phyloP scores from a whole-genome alignment of 2,329 filamentous ascomycete species.

The Delphinella strobiligena region DNA sequence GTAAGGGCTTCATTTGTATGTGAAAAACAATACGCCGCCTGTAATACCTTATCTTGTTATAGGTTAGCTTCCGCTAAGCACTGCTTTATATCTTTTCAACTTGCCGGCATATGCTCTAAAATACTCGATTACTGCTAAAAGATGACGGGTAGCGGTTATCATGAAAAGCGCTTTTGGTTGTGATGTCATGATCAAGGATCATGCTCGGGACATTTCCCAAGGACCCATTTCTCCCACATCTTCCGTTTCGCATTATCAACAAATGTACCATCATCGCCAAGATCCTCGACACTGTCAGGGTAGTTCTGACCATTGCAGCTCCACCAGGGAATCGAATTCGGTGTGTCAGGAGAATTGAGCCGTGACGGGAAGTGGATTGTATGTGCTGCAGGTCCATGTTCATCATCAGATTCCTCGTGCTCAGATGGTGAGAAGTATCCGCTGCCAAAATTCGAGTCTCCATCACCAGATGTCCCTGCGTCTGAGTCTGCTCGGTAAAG shows the following conservation, averaged over 20 bases:
- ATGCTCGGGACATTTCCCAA: conserved; percentile 30
- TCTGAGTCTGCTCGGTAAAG: conserved; percentile 8
- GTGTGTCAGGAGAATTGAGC: conserved; percentile 30
- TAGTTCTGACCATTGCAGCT: conserved; percentile 27
- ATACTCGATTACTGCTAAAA: too few relatives aligned
- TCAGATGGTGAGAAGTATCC: conserved; percentile 8
- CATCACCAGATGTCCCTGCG: conserved; percentile 4
- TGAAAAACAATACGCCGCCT: too few relatives aligned
- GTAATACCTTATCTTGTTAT: too few relatives aligned
- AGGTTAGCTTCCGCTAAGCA: too few relatives aligned
- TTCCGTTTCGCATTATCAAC: conserved; percentile 40
- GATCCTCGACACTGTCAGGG: conserved; percentile 29
- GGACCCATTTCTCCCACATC: conserved; percentile 44
- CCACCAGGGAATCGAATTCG: conserved; percentile 34
- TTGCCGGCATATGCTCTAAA: too few relatives aligned
- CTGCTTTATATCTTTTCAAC: too few relatives aligned
- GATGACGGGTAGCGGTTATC: too few relatives aligned
- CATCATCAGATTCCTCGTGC: conserved; percentile 21
- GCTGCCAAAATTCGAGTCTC: conserved; percentile 12
- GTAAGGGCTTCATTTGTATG: too few relatives aligned
- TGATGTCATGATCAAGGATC: background rate
- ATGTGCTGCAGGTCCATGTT: conserved; percentile 25
- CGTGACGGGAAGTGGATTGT: conserved; percentile 34
- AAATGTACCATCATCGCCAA: conserved; percentile 36
- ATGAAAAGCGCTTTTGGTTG: too few relatives aligned